phyloP scores from a whole-genome alignment of 371 early-diverging fungal genomes.

The Mucor velutinosus region DNA sequence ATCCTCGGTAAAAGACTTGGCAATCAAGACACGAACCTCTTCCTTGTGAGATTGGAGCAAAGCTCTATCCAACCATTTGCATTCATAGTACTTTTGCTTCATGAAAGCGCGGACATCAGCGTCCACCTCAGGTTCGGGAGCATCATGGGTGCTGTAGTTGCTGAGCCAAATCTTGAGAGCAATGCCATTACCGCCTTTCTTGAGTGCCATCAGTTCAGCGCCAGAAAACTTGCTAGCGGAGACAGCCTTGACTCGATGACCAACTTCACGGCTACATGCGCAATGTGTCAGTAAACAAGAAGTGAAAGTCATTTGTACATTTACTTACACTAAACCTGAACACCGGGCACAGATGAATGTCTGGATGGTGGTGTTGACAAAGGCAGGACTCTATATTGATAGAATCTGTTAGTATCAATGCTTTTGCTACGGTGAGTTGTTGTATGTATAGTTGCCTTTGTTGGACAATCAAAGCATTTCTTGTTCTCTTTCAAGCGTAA shows the following conservation, averaged over 20 bases:
- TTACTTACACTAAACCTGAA: constrained; percentile 64
- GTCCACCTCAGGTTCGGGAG: constrained; percentile 40
- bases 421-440: not conserved
- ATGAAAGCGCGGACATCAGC: constrained; percentile 42
- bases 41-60: constrained; percentile 15
- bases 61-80: constrained; percentile 38
- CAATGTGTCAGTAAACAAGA: not conserved
- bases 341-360: constrained; percentile 67
- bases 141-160: constrained; percentile 16
- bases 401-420: not conserved
- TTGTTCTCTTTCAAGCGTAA: constrained; percentile 55
- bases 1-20: constrained; percentile 16
- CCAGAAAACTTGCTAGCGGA: constrained; percentile 65
- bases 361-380: constrained; percentile 61
- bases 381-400: constrained; percentile 54
- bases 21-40: constrained; percentile 1
- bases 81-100: constrained; percentile 46
- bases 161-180: constrained; percentile 39
- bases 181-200: constrained; percentile 63
- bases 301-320: not conserved
- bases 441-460: constrained; percentile 45
- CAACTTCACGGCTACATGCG: constrained; percentile 60
- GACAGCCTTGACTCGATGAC: constrained; percentile 70
- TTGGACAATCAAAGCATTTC: constrained; percentile 68
- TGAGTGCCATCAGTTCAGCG: constrained; percentile 55